Percentiles rank a stretch among this genome's conserved stretches.
phyloP scores from a whole-genome alignment of 305 asterid genomes.

The Fraxinus angustifolia region DNA sequence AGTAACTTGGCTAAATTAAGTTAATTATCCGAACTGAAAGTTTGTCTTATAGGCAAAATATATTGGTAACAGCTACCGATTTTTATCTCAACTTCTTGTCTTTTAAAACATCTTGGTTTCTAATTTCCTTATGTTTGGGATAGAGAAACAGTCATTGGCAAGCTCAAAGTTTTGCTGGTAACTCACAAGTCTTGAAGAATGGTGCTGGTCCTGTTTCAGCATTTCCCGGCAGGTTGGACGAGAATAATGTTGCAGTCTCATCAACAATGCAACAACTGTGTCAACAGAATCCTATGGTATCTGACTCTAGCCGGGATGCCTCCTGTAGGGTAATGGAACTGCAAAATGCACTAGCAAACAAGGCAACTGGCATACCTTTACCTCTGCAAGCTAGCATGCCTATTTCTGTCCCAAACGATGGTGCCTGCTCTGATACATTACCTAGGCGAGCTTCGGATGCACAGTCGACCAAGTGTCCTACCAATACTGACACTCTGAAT shows the following conservation, averaged over 20 bases:
- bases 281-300: conserved; percentile 54
- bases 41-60: neutral
- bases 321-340: conserved; percentile 47
- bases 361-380: conserved; percentile 39
- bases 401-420: conserved; percentile 39
- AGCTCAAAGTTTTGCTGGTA: conserved; percentile 50
- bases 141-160: conserved; percentile 94
- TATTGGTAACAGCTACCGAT: neutral
- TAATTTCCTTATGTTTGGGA: conserved; percentile 18
- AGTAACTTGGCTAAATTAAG: neutral
- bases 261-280: conserved; percentile 37
- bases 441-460: conserved; percentile 54
- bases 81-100: neutral
- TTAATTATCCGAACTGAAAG: too few relatives aligned
- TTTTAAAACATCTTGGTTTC: conserved; percentile 12
- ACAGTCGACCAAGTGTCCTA: conserved; percentile 49
- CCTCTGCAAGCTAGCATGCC: conserved; percentile 43
- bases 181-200: conserved; percentile 50
- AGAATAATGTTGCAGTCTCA: conserved; percentile 39
- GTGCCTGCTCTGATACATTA: conserved; percentile 45
- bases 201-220: conserved; percentile 36
- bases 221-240: conserved; percentile 57
- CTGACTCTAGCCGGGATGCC: conserved; percentile 48
- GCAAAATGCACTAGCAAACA: conserved; percentile 47
- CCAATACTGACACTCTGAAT: conserved; percentile 33